A percentile compares a stretch with the other conserved stretches of the same genome.
phyloP scores from a whole-genome alignment of 164 flowering plant species.

The Vitis labrusca region DNA sequence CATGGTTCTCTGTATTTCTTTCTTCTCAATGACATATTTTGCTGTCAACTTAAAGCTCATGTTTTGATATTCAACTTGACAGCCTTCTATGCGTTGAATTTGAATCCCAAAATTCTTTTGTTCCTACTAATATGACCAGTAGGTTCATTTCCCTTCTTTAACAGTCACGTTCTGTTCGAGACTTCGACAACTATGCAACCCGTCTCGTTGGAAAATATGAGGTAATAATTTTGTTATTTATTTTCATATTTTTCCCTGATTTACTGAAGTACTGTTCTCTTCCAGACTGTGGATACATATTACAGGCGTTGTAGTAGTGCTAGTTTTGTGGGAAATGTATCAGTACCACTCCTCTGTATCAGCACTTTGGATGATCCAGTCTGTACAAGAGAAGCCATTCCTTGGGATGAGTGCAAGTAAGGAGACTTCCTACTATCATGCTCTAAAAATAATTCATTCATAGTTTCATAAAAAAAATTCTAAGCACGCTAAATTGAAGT shows the following conservation, averaged over 20 bases:
- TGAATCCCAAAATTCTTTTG: no score
- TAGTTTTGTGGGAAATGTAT: constrained; percentile 58
- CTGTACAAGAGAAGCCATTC: constrained; percentile 93
- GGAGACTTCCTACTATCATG: no score
- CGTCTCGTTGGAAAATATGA: constrained; percentile 82
- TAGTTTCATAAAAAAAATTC: no score
- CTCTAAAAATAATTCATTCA: no score
- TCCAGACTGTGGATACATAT: constrained; percentile 89
- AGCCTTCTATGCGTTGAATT: no score
- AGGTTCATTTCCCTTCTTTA: constrained; percentile 7
- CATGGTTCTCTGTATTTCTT: no score
- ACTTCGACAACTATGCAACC: constrained; percentile 86
- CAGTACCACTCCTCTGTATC: constrained; percentile 90
- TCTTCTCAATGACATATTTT: no score
- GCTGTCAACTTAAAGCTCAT: no score
- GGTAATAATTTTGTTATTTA: constrained; percentile 39
- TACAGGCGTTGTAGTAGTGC: constrained; percentile 84
- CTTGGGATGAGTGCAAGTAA: constrained; percentile 99
- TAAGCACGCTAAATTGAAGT: no score
- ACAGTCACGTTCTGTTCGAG: constrained; percentile 87
- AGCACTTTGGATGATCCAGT: constrained; percentile 97
- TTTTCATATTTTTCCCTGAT: background rate
- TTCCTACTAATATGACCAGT: constrained; percentile 1
- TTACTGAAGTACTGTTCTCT: constrained; percentile 24
- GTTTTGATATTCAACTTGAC: no score